Evolutionary conservation across 2,329 filamentous ascomycete species (phyloP).

Genomic region (Aspergillus tamarii): DNA sequence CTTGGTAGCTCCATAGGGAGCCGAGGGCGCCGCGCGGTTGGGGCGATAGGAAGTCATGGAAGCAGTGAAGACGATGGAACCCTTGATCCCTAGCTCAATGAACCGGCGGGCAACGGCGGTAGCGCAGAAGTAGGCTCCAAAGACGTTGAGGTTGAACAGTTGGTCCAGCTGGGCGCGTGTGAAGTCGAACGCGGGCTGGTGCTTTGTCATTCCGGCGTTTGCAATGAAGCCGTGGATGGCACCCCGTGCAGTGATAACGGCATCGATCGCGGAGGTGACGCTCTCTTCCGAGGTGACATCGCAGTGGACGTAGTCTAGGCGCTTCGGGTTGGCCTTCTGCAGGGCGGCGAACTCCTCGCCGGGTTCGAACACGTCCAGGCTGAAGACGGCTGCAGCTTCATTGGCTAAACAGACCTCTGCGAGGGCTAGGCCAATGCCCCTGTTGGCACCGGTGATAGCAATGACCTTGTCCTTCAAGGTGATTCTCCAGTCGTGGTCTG

Average conservation of each 20-base stretch:
- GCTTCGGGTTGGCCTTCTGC: constrained; percentile 44
- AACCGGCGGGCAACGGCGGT: constrained; percentile 18
- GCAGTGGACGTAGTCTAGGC: constrained; percentile 46
- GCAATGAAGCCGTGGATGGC: constrained; percentile 49
- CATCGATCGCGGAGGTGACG: too few relatives aligned
- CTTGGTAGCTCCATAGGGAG: constrained; percentile 50
- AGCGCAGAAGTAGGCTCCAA: constrained; percentile 31
- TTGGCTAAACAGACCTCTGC: constrained; percentile 40
- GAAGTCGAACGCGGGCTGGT: constrained; percentile 49
- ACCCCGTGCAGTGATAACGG: constrained; percentile 47
- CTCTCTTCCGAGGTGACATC: too few relatives aligned
- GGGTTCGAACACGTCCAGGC: constrained; percentile 43
- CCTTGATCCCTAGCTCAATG: too few relatives aligned
- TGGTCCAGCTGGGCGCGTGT: constrained; percentile 39
- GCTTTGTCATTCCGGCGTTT: constrained; percentile 50
- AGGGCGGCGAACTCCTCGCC: constrained; percentile 38
- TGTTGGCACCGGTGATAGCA: too few relatives aligned
- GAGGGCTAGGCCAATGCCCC: too few relatives aligned
- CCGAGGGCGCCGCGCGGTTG: constrained; percentile 37
- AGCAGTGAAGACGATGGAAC: too few relatives aligned
- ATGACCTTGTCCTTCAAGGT: too few relatives aligned
- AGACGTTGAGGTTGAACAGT: constrained; percentile 47
- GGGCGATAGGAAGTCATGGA: too few relatives aligned
- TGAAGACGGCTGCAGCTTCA: constrained; percentile 43
- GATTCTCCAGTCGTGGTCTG: too few relatives aligned